Percentiles rank a stretch among this genome's conserved stretches.
phyloP scores from a whole-genome alignment of 192 early-diverging fungal genomes.

The Coemansia sp. region DNA sequence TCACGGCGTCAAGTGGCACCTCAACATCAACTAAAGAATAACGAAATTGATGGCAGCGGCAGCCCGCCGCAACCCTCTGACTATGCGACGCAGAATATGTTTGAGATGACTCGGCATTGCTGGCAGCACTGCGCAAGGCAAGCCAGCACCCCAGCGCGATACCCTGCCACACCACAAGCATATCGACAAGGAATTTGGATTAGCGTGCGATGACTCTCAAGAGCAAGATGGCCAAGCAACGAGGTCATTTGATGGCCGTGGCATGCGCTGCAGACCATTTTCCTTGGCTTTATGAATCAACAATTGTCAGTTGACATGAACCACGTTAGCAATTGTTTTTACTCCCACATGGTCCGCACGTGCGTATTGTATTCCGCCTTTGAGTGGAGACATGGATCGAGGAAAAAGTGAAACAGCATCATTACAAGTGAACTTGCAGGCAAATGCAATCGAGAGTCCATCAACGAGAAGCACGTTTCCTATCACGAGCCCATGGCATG shows the following conservation, averaged over 20 bases:
- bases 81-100: too few relatives aligned
- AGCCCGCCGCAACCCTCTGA: too few relatives aligned
- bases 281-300: background rate
- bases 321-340: background rate
- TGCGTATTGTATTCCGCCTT: background rate
- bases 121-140: constrained; percentile 56
- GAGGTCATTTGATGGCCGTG: background rate
- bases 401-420: background rate
- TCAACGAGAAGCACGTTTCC: background rate
- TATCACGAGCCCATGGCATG: background rate
- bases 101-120: too few relatives aligned
- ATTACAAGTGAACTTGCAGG: background rate
- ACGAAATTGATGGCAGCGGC: constrained; percentile 65
- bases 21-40: constrained; percentile 69
- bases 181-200: constrained; percentile 61
- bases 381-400: background rate
- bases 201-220: constrained; percentile 33
- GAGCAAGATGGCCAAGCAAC: background rate
- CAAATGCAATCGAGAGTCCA: background rate
- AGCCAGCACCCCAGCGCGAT: constrained; percentile 59
- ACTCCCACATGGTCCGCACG: background rate
- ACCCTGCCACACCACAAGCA: constrained; percentile 62
- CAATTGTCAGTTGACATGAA: background rate
- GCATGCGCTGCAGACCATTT: background rate
- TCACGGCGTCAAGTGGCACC: constrained; percentile 85